Conservation (phyloP, 202 grass and related monocot species). For the Eragrostis tef region DNA sequence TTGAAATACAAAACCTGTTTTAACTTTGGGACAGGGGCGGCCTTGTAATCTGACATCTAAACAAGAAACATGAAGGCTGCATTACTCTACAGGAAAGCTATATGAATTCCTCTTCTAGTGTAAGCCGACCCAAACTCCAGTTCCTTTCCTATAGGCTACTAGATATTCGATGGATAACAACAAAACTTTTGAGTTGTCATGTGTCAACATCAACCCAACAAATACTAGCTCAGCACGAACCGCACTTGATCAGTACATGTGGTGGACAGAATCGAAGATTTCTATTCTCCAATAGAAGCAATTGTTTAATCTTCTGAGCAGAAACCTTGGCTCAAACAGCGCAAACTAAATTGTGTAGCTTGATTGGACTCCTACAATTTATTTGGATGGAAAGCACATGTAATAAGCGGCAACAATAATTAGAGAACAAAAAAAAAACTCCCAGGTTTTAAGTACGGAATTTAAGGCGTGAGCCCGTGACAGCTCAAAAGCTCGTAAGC, state of each 20-base stretch:
- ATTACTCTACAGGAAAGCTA: conserved; percentile 6
- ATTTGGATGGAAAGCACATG: neutral
- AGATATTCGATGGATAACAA: conserved; percentile 24
- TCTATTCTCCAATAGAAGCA: neutral
- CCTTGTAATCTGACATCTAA: neutral
- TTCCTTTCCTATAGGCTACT: conserved; percentile 10
- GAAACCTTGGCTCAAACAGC: conserved; percentile 5
- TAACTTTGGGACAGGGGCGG: neutral
- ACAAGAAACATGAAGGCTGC: neutral
- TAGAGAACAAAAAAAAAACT: neutral
- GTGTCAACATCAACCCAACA: conserved; percentile 32
- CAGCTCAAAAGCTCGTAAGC: conserved; percentile 33
- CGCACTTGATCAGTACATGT: neutral
- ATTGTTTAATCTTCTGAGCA: neutral
- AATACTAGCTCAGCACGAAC: neutral
- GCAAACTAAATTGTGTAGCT: neutral
- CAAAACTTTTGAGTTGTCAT: neutral
- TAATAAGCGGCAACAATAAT: neutral
- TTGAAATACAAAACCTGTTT: neutral
- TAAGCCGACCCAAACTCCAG: neutral
- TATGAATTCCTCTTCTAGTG: neutral
- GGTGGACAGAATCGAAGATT: neutral
- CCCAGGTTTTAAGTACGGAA: conserved; percentile 1
- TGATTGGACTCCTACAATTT: neutral
- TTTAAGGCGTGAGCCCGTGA: conserved; percentile 18